These are phyloP conservation scores for Lolium perenne DNA, from an alignment of 176 grass and related monocot genomes.

Conservation along the genomic window DNA sequence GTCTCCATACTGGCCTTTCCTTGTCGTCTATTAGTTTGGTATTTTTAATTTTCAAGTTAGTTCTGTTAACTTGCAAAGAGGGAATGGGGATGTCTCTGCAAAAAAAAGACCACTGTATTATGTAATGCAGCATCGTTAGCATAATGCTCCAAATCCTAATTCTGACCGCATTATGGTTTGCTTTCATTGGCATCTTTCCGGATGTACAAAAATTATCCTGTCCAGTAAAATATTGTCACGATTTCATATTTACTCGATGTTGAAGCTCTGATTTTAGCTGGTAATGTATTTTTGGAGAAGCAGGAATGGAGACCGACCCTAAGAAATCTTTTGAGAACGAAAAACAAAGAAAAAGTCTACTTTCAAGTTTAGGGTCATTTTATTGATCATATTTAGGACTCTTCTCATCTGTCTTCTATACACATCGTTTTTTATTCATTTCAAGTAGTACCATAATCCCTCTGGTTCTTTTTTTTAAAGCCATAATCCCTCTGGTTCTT, in stretches of 20 bases:
- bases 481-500: background rate
- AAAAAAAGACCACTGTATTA: background rate
- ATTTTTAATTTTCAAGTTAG: slow-evolving; percentile 9
- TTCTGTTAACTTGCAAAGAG: slow-evolving; percentile 22
- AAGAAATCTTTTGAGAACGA: background rate
- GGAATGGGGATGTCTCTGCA: background rate
- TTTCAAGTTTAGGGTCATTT: slow-evolving; percentile 1
- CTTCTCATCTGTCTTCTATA: background rate
- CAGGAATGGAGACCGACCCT: background rate
- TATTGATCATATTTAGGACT: slow-evolving; percentile 27
- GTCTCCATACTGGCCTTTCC: background rate
- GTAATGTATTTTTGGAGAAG: slow-evolving; percentile 2
- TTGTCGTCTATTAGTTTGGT: background rate
- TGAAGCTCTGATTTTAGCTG: background rate
- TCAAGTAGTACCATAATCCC: slow-evolving; percentile 13
- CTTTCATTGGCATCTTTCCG: slow-evolving; percentile 1
- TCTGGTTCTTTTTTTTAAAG: background rate
- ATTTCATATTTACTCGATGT: slow-evolving; percentile 12
- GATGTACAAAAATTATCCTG: background rate
- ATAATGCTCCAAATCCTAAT: slow-evolving; percentile 24
- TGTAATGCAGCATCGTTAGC: background rate
- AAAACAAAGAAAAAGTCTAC: background rate
- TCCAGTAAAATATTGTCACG: slow-evolving; percentile 25
- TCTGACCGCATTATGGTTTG: background rate
- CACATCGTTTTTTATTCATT: slow-evolving; percentile 15